Base-by-base conservation (phyloP, 352 stramenopile species). In the Phytophthora capsici region DNA sequence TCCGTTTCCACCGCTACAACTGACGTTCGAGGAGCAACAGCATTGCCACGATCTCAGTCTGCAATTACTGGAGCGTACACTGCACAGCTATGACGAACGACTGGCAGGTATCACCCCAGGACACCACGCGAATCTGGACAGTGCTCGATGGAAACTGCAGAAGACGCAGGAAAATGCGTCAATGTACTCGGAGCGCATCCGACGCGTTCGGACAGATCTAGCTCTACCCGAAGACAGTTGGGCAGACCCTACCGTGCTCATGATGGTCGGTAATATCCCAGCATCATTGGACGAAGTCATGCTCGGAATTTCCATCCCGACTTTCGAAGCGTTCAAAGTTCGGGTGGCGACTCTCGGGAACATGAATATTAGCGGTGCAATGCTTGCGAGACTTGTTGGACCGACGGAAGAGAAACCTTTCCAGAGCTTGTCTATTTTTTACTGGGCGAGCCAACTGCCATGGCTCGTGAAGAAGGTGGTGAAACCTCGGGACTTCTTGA, bases 281-380 rank as follows among this genome's bases (percentile, higher is more conserved):
- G 66, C 69, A 4, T 48, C 69, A n/a, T 40, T 91, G 20, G 74
- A 89, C 36, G 78, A 91, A 36, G 66, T 88, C 51, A 88, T 91
- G 80, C 81, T 85, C 50, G 80, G 84, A 14, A 73, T 86, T 40
- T 20, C 63, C 0, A 62, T 68, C 2, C 69, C 70, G 3, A 71
- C 78, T 9, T 82, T 85, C 19, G 75, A 84, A 63, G 45, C 76
- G 38, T 73, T 78, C 10, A 54, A 72, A 61, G 47, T 80, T 8
- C 82, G 69, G 3, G 45, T 72, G 8, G 51, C 66, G 6, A 69
- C 66, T 13, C 52, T 75, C 6, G 66, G 55, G 12, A 66, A 69
- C 12, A 57, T 68, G 26, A 54, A 75, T 25, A 55, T 71, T 25
- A 47, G 79, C 46, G 73, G 69, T 30, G 75, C 75, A 44, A 75